phyloP scores from a whole-genome alignment of 169 alveolate species.

The Plasmodium ovale region DNA sequence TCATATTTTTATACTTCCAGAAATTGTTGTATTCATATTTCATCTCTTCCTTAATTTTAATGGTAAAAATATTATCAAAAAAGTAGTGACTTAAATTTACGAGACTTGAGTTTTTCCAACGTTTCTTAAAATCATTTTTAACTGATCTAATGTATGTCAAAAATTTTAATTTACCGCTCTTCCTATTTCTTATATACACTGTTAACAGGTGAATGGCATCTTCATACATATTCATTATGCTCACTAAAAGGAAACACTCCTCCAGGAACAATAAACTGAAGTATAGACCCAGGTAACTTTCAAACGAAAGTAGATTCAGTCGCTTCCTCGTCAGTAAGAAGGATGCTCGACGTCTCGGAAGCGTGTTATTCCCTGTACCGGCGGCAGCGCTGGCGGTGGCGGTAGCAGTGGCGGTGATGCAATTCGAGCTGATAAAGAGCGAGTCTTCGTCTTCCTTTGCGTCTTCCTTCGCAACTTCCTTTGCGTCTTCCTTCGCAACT shows the following conservation, averaged over 20 bases:
- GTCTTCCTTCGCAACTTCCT: background rate
- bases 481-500: background rate
- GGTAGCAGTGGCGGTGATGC: background rate
- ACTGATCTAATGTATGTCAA: conserved; percentile 28
- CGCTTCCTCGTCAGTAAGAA: conserved; percentile 41
- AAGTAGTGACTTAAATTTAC: conserved; percentile 5
- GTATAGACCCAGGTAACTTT: conserved; percentile 70
- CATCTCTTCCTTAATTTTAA: conserved; percentile 38
- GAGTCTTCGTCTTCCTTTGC: background rate
- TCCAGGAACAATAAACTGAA: conserved; percentile 58
- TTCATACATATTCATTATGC: conserved; percentile 67
- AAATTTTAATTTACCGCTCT: conserved; percentile 18
- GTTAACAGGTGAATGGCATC: conserved; percentile 54
- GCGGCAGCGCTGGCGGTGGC: background rate
- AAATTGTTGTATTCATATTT: conserved; percentile 24
- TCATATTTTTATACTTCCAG: background rate
- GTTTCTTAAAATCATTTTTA: conserved; percentile 43
- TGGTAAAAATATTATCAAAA: conserved; percentile 34
- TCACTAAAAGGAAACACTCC: conserved; percentile 64
- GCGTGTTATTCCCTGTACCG: too few species aligned
- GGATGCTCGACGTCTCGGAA: conserved; percentile 17
- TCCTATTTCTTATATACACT: conserved; percentile 55
- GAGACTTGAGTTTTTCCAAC: background rate
- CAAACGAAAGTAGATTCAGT: conserved; percentile 65
- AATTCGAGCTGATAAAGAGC: background rate